Percentiles rank a stretch among this genome's conserved stretches.
Conservation (phyloP, 2,329 filamentous ascomycete genomes). For the Fusarium sublunatum region DNA sequence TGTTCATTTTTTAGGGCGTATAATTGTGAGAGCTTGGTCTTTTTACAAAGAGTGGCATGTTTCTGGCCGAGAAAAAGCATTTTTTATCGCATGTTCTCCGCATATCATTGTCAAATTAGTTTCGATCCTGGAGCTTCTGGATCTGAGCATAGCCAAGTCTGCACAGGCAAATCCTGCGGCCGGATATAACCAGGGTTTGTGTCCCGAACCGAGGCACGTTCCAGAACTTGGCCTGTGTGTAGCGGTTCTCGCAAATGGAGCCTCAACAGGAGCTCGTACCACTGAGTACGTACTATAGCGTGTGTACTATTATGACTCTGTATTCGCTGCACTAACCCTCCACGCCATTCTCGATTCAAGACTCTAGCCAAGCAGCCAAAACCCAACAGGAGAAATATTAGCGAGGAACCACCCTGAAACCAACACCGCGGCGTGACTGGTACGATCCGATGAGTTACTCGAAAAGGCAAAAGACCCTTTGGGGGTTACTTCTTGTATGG, state of each 20-base stretch:
- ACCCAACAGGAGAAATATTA: background rate
- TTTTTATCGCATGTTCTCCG: too few species aligned
- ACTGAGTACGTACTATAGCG: too few species aligned
- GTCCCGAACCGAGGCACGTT: constrained; percentile 7
- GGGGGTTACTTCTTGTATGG: background rate
- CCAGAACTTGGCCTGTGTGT: background rate
- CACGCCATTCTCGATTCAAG: background rate
- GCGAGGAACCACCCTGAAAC: background rate
- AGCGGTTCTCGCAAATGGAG: background rate
- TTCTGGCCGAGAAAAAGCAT: too few species aligned
- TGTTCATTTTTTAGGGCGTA: background rate
- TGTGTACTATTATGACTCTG: too few species aligned
- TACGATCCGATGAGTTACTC: background rate
- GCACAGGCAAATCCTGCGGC: constrained; percentile 1
- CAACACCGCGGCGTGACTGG: background rate
- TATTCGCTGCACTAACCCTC: background rate
- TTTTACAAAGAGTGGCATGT: too few species aligned
- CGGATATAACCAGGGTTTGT: background rate
- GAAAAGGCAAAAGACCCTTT: background rate
- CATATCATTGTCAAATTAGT: too few species aligned
- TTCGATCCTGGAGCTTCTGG: too few species aligned
- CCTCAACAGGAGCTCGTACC: background rate
- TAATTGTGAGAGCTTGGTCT: too few species aligned
- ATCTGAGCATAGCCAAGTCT: constrained; percentile 8
- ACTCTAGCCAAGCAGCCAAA: background rate